Conservation (phyloP, 352 stramenopile genomes). For the Pythium aquatile region DNA sequence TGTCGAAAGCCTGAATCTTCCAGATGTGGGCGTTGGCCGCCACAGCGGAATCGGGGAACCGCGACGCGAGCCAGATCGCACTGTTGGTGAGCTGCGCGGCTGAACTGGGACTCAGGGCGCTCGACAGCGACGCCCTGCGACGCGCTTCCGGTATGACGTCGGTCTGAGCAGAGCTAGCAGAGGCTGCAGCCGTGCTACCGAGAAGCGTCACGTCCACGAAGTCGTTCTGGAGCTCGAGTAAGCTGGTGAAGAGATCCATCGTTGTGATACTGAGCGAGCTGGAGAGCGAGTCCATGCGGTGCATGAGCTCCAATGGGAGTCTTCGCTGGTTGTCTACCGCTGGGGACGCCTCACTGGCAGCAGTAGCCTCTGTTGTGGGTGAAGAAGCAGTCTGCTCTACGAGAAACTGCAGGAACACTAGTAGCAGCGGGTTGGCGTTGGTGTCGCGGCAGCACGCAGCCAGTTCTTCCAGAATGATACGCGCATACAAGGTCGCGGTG, state of each 20-base stretch:
- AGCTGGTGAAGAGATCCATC: slow-evolving; percentile 77
- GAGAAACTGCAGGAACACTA: slow-evolving; percentile 78
- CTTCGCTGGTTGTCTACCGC: slow-evolving; percentile 23
- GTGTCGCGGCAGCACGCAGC: slow-evolving; percentile 66
- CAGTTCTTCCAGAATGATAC: slow-evolving; percentile 80
- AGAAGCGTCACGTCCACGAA: slow-evolving; percentile 60
- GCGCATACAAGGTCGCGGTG: slow-evolving; percentile 70
- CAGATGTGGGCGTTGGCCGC: slow-evolving; percentile 77
- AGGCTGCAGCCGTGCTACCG: slow-evolving; percentile 9
- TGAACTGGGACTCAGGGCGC: slow-evolving; percentile 24
- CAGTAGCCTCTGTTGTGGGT: background rate
- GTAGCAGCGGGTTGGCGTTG: slow-evolving; percentile 71
- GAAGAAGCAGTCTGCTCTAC: slow-evolving; percentile 34
- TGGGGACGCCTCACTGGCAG: background rate
- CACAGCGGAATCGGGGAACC: slow-evolving; percentile 75
- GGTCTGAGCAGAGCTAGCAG: background rate
- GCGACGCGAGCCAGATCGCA: slow-evolving; percentile 77
- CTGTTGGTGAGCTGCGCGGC: slow-evolving; percentile 13
- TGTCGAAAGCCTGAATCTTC: slow-evolving; percentile 74
- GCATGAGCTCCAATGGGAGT: slow-evolving; percentile 69
- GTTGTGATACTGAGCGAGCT: slow-evolving; percentile 77
- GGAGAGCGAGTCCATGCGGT: slow-evolving; percentile 79
- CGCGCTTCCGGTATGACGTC: background rate
- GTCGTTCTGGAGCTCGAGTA: slow-evolving; percentile 69
- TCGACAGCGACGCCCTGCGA: slow-evolving; percentile 8